A percentile compares a stretch with the other conserved stretches of the same genome.
phyloP scores from a whole-genome alignment of 2,329 filamentous ascomycete species.

The Ciborinia camelliae region DNA sequence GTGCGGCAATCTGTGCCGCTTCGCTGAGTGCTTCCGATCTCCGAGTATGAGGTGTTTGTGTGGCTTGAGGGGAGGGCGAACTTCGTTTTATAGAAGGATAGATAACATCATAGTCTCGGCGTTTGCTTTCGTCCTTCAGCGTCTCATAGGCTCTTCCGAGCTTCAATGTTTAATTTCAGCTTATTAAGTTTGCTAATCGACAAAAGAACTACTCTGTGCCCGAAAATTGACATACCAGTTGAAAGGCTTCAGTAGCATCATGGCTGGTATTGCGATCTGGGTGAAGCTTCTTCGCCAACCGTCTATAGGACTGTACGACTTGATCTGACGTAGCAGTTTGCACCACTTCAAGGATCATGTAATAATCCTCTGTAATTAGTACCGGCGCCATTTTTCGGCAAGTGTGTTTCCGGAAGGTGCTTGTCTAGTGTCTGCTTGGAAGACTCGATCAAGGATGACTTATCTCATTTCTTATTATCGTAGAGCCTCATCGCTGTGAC shows the following conservation, averaged over 20 bases:
- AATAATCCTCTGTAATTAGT: constrained; percentile 38
- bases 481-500: background rate
- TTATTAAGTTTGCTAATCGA: background rate
- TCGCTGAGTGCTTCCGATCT: constrained; percentile 24
- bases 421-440: background rate
- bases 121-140: constrained; percentile 37
- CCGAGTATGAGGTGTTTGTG: background rate
- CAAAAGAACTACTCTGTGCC: background rate
- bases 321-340: constrained; percentile 32
- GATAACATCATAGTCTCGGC: constrained; percentile 36
- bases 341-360: constrained; percentile 36
- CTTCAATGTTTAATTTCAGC: constrained; percentile 25
- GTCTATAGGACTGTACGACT: constrained; percentile 37
- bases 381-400: constrained; percentile 32
- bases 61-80: background rate
- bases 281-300: constrained; percentile 40
- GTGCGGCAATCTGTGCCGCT: constrained; percentile 31
- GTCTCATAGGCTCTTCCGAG: constrained; percentile 40
- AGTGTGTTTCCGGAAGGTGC: background rate
- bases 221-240: constrained; percentile 34
- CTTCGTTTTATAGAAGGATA: constrained; percentile 27
- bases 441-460: background rate
- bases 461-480: too few relatives aligned
- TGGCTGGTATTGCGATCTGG: constrained; percentile 37
- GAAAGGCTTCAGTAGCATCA: constrained; percentile 39